Base-by-base conservation (phyloP, 495 filamentous ascomycete genomes). In the Xylaria intraflava region DNA sequence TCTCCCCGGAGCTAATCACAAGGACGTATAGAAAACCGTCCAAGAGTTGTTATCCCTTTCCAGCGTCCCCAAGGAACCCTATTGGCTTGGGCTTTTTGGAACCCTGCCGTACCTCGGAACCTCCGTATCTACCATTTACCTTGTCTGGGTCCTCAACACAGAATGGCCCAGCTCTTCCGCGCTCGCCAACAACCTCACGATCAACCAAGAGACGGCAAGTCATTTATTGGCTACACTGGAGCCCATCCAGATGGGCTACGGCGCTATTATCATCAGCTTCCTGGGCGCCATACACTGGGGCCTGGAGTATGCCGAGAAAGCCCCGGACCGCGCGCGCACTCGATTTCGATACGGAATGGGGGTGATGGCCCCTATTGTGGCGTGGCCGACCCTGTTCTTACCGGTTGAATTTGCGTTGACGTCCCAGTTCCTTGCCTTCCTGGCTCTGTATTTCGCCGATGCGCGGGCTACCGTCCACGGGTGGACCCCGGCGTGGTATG, bases 271-370 rank as follows among this genome's bases (percentile, higher is more conserved):
- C 61, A 85, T 96, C 62, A 95, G 90, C 41, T 97, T 97, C 79
- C 81, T 98, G 20, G 93, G 93, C 44, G 93, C 94, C 31, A 83
- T 96, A 62, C 93, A 98, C 70, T 97, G 94, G 94, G 78, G 72
- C 82, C 83, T 76, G 78, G 91, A 71, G 81, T 92, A 62, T 68
- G 80, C 68, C 76, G 74, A 75, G 41, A 73, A 72, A 56, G 36
- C 47, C n/a, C 54, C 68, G 2, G 44, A 56, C 14, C 54, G 17
- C 2, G 56, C 60, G 8, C 73, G 73, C 17, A 72, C 69, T 5
- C 60, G 65, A 0, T 72, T 77, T 48, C 85, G 93, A 46, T 98
- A 95, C 66, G 83, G 81, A 24, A 80, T 90, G 54, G 93, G 92
- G 57, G 82, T 96, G 17, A 56, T 89, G 48, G 87, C 90, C 11